Conservation (phyloP, 331 rosid genomes). For the Malus hybrid region DNA sequence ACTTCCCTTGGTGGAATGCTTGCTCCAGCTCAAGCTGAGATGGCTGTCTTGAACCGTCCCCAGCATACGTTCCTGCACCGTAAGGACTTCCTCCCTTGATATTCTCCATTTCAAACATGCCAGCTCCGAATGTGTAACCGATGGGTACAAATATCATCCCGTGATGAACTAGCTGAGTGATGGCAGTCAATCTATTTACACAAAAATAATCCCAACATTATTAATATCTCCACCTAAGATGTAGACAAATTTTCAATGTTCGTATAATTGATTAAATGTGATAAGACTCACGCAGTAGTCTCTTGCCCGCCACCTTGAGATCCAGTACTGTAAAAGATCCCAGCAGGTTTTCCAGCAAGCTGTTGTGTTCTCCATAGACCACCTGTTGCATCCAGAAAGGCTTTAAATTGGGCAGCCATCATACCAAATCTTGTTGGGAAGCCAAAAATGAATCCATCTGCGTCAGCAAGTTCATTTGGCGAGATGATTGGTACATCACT, state of each 20-base stretch:
- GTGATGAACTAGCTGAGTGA: constrained; percentile 97
- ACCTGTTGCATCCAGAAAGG: constrained; percentile 87
- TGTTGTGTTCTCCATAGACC: constrained; percentile 88
- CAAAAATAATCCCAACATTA: not conserved
- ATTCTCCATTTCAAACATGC: constrained; percentile 95
- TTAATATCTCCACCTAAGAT: not conserved
- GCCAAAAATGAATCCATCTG: constrained; percentile 85
- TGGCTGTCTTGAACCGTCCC: constrained; percentile 95
- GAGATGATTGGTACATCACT: constrained; percentile 68
- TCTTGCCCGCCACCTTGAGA: constrained; percentile 99
- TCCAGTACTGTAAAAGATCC: constrained; percentile 93
- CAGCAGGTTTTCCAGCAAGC: constrained; percentile 97
- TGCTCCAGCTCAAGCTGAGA: constrained; percentile 77
- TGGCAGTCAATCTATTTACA: constrained; percentile 71
- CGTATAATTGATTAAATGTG: not conserved
- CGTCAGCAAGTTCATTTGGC: constrained; percentile 74
- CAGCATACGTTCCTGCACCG: constrained; percentile 95
- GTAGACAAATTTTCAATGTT: not conserved
- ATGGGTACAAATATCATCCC: constrained; percentile 94
- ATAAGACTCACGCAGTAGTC: constrained; percentile 80
- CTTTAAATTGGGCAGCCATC: constrained; percentile 99
- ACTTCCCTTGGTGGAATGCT: constrained; percentile 93
- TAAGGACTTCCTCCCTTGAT: constrained; percentile 98
- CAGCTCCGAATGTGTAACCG: constrained; percentile 89
- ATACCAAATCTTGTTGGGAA: constrained; percentile 98